Percentiles rank a stretch among this genome's conserved stretches.
Evolutionary conservation across 306 rosid species (phyloP).

Genomic region (Vicia villosa): DNA sequence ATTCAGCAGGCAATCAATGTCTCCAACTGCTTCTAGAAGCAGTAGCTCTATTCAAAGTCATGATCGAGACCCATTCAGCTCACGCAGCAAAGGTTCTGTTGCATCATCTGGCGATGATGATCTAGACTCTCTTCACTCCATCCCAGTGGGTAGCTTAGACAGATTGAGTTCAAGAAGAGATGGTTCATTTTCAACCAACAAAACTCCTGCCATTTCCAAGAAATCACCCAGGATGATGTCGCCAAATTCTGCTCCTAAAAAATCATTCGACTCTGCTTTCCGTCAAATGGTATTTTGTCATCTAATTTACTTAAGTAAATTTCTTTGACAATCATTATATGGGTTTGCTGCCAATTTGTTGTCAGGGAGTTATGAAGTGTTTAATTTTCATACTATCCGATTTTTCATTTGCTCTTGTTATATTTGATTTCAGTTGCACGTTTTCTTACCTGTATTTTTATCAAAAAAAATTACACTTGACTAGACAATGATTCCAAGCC

Average conservation of each 20-base stretch:
- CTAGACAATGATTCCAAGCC: conserved; percentile 3
- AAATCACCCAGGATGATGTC: conserved; percentile 57
- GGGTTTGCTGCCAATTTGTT: conserved; percentile 3
- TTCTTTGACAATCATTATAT: not conserved
- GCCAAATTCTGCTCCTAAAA: conserved; percentile 72
- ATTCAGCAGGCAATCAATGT: conserved; percentile 68
- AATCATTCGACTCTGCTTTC: conserved; percentile 69
- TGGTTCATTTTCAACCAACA: conserved; percentile 54
- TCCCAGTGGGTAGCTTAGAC: conserved; percentile 65
- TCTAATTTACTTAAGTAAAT: conserved; percentile 10
- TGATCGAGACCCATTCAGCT: conserved; percentile 74
- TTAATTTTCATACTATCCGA: conserved; percentile 8
- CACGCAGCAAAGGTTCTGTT: conserved; percentile 76
- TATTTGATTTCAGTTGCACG: conserved; percentile 20
- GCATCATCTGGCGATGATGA: conserved; percentile 87
- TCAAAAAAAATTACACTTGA: not conserved
- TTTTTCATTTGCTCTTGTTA: not conserved
- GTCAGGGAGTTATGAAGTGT: conserved; percentile 15
- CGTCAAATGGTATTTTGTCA: conserved; percentile 70
- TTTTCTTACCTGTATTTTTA: not conserved
- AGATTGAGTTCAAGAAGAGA: conserved; percentile 54
- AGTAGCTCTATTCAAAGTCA: conserved; percentile 72
- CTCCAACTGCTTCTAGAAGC: conserved; percentile 83
- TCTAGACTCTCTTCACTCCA: conserved; percentile 73
- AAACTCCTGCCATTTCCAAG: conserved; percentile 59